Evolutionary conservation across 805 yeast species (phyloP), one percentile per base, ranked within the genome.

Genomic region (Wickerhamiella lipophila): DNA sequence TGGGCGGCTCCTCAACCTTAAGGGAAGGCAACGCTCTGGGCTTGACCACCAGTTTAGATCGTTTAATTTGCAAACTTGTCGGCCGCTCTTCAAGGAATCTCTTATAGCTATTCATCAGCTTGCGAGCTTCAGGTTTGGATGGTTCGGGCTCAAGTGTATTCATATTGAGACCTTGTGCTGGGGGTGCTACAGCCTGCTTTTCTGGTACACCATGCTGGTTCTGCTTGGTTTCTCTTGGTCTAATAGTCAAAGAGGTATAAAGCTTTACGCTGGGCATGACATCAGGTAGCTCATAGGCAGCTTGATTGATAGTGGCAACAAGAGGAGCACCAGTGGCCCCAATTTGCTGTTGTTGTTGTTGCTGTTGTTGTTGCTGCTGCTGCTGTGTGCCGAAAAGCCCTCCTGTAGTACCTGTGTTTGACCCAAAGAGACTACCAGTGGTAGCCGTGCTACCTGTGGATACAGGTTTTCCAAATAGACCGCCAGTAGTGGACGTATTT

Each of bases 271-370:
- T 46, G 3, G 61, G 58, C 2, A 49, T 30, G 6, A 46, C 53
- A 15, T 57, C 60, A 7, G 51, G 52, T 26, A 60, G 42, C 12
- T 46, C 32, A 43, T 49, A 57, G 15, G 63, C 51, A 1, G 63
- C 57, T 49, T 61, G 62, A 46, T 61, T 60, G n/a, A 61, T 51
- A 0, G 58, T 49, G 1, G 64, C 58, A 2, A 40, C 50, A 39
- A 19, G 58, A 47, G 23, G 39, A 23, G 30, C 25, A 32, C 25
- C 12, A 16, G 32, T 6, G 13, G 32, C n/a, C 5, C n/a, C 32
- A 25, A 7, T 26, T 3, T n/a, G 39, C 9, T 12, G 18, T 6
- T 3, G 36, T n/a, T n/a, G n/a, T 3, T n/a, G 41, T 6, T 13
- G 21, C 6, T 4, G 39, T 3, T n/a, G 41, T 6, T 13, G 21